Evolutionary conservation across 441 rosid species (phyloP).

Genomic region (Viola pubescens): DNA sequence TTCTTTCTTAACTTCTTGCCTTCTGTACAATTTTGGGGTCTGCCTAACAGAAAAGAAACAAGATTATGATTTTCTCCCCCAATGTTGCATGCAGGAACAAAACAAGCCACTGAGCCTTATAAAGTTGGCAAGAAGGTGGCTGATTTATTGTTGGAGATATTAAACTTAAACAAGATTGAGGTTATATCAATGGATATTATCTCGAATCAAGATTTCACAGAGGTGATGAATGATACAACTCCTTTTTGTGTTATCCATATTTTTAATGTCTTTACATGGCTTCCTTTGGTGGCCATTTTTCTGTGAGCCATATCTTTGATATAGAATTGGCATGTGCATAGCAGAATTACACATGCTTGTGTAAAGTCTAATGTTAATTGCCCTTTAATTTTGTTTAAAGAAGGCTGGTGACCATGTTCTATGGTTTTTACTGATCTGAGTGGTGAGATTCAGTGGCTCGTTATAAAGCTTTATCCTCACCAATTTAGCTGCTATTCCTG

Average conservation of each 20-base stretch:
- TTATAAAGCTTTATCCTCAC: not conserved
- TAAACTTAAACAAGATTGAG: constrained; percentile 82
- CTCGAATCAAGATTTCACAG: constrained; percentile 92
- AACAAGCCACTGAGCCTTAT: constrained; percentile 65
- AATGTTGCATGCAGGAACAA: constrained; percentile 49
- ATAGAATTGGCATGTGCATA: not conserved
- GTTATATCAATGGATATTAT: constrained; percentile 68
- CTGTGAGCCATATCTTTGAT: not conserved
- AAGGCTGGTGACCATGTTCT: not conserved
- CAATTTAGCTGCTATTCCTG: no score
- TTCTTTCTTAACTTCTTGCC: constrained; percentile 13
- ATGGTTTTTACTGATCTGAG: not conserved
- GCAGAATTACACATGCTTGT: no score
- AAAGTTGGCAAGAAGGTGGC: constrained; percentile 76
- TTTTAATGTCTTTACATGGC: not conserved
- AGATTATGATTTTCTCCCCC: constrained; percentile 11
- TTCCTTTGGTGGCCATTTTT: not conserved
- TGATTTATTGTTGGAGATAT: constrained; percentile 59
- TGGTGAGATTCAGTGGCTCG: not conserved
- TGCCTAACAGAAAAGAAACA: constrained; percentile 6
- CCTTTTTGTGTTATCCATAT: constrained; percentile 3
- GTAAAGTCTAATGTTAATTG: no score
- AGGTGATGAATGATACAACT: constrained; percentile 38
- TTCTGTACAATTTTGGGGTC: constrained; percentile 6
- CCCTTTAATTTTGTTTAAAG: no score